Conservation (phyloP, 176 grass and related monocot genomes). For the Oryza meyeriana region DNA sequence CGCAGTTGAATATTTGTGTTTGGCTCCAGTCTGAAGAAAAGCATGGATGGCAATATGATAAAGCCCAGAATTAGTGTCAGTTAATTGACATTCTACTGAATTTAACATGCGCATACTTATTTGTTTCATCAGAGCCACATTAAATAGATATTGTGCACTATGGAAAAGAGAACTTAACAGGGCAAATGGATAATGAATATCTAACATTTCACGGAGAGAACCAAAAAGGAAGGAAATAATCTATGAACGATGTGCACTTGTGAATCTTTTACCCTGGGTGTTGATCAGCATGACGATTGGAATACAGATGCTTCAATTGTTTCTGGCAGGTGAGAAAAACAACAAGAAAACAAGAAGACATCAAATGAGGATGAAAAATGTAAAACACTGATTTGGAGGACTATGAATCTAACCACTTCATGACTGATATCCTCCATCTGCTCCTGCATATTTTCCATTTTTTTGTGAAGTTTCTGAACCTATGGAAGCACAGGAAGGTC, state of each 20-base stretch:
- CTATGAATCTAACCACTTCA: slow-evolving; percentile 14
- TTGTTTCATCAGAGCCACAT: not conserved
- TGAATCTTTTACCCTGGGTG: not conserved
- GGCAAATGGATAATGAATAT: not conserved
- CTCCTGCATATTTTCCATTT: not conserved
- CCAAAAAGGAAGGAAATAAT: not conserved
- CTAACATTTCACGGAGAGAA: not conserved
- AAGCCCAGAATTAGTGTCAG: not conserved
- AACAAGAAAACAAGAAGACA: not conserved
- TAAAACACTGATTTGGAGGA: not conserved
- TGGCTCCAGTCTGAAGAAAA: not conserved
- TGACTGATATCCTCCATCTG: not conserved
- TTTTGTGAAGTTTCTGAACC: not conserved
- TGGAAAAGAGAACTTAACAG: not conserved
- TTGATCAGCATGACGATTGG: not conserved
- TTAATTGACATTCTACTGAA: not conserved
- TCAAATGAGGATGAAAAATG: not conserved
- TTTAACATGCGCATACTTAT: not conserved
- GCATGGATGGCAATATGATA: not conserved
- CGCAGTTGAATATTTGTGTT: not conserved
- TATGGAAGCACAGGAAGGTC: not conserved
- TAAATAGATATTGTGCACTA: not conserved
- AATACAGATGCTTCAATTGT: not conserved
- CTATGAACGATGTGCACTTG: not conserved
- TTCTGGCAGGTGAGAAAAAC: not conserved